Evolutionary conservation across 148 eudicot genomes (phyloP).

Genomic region (Simmondsia chinensis): DNA sequence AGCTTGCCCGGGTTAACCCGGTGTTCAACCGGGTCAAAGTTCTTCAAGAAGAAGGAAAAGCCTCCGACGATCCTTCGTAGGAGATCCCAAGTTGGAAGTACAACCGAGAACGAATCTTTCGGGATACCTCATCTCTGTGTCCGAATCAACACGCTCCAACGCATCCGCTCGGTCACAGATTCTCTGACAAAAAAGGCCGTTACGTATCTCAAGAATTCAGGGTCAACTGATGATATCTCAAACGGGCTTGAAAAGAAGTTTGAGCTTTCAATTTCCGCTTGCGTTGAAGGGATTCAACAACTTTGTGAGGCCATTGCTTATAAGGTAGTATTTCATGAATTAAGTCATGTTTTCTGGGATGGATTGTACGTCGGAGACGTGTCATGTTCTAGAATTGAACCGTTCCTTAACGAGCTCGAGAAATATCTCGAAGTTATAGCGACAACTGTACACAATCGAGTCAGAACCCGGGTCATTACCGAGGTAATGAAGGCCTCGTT

Average conservation of each 20-base stretch:
- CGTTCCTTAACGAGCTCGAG: conserved; percentile 68
- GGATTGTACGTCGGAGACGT: conserved; percentile 57
- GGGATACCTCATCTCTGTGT: conserved; percentile 63
- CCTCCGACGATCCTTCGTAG: conserved; percentile 31
- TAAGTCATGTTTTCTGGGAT: conserved; percentile 59
- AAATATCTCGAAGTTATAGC: conserved; percentile 54
- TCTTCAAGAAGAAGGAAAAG: conserved; percentile 70
- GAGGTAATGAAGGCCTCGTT: conserved; percentile 87
- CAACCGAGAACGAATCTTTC: conserved; percentile 29
- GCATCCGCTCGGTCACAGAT: conserved; percentile 53
- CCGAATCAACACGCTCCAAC: conserved; percentile 70
- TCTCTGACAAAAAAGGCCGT: conserved; percentile 49
- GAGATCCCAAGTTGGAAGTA: conserved; percentile 38
- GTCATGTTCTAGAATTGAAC: conserved; percentile 59
- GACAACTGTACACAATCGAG: conserved; percentile 66
- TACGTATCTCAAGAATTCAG: conserved; percentile 40
- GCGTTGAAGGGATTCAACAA: conserved; percentile 57
- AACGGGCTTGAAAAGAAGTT: conserved; percentile 33
- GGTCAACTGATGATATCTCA: conserved; percentile 21
- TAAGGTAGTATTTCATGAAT: conserved; percentile 57
- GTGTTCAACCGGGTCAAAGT: conserved; percentile 68
- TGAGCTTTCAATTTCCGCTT: conserved; percentile 55
- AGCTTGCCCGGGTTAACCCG: conserved; percentile 71
- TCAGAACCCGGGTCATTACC: conserved; percentile 66
- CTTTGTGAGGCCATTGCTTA: conserved; percentile 65